A percentile compares a stretch with the other conserved stretches of the same genome.
These are phyloP conservation scores for Suaeda aralocaspica DNA, from an alignment of 148 eudicot species.

Conservation along the genomic window DNA sequence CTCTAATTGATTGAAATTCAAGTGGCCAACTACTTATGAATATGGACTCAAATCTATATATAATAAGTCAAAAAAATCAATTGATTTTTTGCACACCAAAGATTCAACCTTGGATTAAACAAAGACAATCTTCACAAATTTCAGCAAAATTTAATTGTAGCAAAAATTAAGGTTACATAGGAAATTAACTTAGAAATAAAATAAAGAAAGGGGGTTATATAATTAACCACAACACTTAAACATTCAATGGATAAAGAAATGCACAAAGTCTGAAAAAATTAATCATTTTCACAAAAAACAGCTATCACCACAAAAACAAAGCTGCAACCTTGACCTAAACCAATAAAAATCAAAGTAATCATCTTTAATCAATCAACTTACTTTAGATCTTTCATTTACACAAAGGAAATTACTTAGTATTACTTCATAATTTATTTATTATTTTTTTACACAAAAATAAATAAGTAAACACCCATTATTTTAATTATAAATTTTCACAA, in stretches of 20 bases:
- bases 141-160: too few relatives aligned
- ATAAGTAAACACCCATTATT: too few relatives aligned
- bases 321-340: not conserved
- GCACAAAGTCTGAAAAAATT: not conserved
- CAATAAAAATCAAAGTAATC: not conserved
- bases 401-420: not conserved
- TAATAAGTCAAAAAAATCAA: too few relatives aligned
- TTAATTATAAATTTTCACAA: too few relatives aligned
- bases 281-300: not conserved
- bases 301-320: conserved; percentile 5
- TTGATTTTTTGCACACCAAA: too few relatives aligned
- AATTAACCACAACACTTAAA: not conserved
- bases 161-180: not conserved
- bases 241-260: conserved; percentile 5
- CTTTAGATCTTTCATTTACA: not conserved
- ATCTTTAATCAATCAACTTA: not conserved
- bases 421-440: too few relatives aligned
- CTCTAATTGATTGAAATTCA: too few relatives aligned
- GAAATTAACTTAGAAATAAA: not conserved
- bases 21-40: too few relatives aligned
- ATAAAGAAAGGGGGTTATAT: not conserved
- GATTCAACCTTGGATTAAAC: too few relatives aligned
- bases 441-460: too few relatives aligned
- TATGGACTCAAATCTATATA: too few relatives aligned
- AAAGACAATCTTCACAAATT: too few relatives aligned